These are phyloP conservation scores for Plantago rigida DNA, from an alignment of 305 asterid species.

Conservation along the genomic window DNA sequence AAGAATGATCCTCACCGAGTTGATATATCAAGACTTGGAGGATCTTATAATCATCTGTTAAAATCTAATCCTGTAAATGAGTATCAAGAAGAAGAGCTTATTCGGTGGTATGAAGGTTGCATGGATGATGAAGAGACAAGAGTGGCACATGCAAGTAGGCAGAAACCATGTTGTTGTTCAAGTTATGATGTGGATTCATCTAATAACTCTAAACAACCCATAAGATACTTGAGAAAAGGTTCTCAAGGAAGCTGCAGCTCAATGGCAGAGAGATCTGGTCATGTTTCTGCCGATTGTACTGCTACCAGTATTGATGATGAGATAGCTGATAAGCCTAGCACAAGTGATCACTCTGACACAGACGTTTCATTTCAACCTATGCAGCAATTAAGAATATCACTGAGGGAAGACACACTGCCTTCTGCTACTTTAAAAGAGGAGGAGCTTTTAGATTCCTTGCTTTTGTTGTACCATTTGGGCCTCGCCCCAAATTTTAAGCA, in stretches of 20 bases:
- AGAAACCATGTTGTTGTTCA: constrained; percentile 86
- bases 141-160: constrained; percentile 59
- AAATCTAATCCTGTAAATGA: constrained; percentile 45
- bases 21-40: constrained; percentile 88
- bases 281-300: constrained; percentile 71
- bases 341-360: constrained; percentile 76
- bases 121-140: constrained; percentile 70
- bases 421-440: constrained; percentile 79
- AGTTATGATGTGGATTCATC: constrained; percentile 53
- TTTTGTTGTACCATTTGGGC: constrained; percentile 81
- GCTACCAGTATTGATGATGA: constrained; percentile 67
- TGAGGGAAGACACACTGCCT: constrained; percentile 47
- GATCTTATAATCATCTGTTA: constrained; percentile 66
- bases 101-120: constrained; percentile 93
- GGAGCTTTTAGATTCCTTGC: constrained; percentile 91
- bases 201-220: constrained; percentile 45
- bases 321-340: constrained; percentile 78
- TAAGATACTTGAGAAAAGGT: constrained; percentile 45
- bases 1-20: constrained; percentile 75
- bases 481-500: constrained; percentile 90
- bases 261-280: constrained; percentile 66
- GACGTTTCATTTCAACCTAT: constrained; percentile 63
- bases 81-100: constrained; percentile 57
- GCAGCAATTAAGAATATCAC: constrained; percentile 59
- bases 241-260: constrained; percentile 70